Base-by-base conservation (phyloP, 139 green algal genomes). In the Chlamydomonas incerta region DNA sequence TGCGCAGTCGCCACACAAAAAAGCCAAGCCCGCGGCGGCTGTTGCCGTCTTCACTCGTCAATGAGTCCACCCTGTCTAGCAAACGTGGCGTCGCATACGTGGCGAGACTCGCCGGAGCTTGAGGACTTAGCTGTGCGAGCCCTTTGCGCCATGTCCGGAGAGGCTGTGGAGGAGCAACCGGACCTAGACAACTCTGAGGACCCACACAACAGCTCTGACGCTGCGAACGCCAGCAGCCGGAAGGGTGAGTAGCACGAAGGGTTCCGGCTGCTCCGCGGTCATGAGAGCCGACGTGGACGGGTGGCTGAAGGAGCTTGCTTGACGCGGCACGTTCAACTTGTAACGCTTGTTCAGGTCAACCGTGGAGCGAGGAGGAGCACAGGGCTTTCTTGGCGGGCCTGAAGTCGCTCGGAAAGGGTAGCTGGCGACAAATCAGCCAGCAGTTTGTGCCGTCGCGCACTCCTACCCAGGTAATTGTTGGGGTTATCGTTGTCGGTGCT, bases 321-420 rank as follows among this genome's bases (percentile, higher is more conserved):
- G n/a, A n/a, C n/a, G n/a, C n/a, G n/a, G n/a, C n/a, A n/a, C n/a
- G n/a, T n/a, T n/a, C n/a, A n/a, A n/a, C n/a, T n/a, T n/a, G n/a
- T n/a, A n/a, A n/a, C n/a, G n/a, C n/a, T n/a, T n/a, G n/a, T n/a
- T 17, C 92, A 96, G 95, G 95, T 26, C 88, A 94, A 29, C 91
- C 96, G 9, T 98, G 96, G 96, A 96, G 90, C 0, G 95, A 97
- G 72, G 90, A 93, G 15, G 96, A 98, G 67, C 96, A 98, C 81
- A 80, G 90, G 24, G 62, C 88, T 0, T 98, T 98, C 60, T 67
- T 98, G 50, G 52, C 93, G 4, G 95, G 95, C 0, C 87, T 98
- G 14, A 74, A 93, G 37, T 90, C 92, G 72, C 91, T 97, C 18
- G 95, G 95, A 41, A 85, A 93, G 88, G 96, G 96, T 31, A 94